A percentile compares a stretch with the other conserved stretches of the same genome.
Evolutionary conservation across 2,329 filamentous ascomycete species (phyloP).

Genomic region (Penicillium sp.): DNA sequence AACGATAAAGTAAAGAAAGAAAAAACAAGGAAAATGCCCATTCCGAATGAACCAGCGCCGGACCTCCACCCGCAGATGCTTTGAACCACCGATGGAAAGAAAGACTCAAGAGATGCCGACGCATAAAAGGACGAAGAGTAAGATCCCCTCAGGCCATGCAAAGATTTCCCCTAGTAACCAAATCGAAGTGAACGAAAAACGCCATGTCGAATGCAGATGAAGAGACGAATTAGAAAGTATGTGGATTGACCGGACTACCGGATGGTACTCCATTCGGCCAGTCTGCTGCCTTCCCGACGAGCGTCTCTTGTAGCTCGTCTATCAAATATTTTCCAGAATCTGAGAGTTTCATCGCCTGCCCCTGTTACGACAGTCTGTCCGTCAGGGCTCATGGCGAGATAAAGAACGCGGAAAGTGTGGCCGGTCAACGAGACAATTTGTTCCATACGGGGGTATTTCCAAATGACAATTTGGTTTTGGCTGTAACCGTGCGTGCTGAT

Average conservation of each 20-base stretch:
- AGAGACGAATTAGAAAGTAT: conserved; percentile 10
- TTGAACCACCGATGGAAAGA: conserved; percentile 10
- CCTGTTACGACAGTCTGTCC: conserved; percentile 89
- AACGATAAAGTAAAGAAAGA: conserved; percentile 6
- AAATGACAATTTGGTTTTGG: conserved; percentile 97
- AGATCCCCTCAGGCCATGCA: conserved; percentile 20
- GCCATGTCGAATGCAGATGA: conserved; percentile 30
- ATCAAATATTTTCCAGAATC: conserved; percentile 96
- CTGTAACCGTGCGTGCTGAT: conserved; percentile 95
- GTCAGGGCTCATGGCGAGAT: conserved; percentile 94
- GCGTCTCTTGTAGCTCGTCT: conserved; percentile 62
- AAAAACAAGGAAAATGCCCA: neutral
- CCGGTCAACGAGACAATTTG: conserved; percentile 92
- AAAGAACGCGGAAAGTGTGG: conserved; percentile 91
- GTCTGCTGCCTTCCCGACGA: conserved; percentile 56
- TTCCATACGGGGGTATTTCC: conserved; percentile 98
- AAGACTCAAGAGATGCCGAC: conserved; percentile 28
- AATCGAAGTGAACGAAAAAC: conserved; percentile 24
- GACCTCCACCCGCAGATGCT: conserved; percentile 19
- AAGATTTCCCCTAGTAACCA: conserved; percentile 14
- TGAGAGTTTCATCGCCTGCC: conserved; percentile 86
- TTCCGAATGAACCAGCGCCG: conserved; percentile 1
- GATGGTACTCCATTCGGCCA: conserved; percentile 77
- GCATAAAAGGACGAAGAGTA: conserved; percentile 17
- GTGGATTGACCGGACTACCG: conserved; percentile 34